Base-by-base conservation (phyloP, 768 basidiomycete genomes). In the Cystofilobasidium bisporidii region DNA sequence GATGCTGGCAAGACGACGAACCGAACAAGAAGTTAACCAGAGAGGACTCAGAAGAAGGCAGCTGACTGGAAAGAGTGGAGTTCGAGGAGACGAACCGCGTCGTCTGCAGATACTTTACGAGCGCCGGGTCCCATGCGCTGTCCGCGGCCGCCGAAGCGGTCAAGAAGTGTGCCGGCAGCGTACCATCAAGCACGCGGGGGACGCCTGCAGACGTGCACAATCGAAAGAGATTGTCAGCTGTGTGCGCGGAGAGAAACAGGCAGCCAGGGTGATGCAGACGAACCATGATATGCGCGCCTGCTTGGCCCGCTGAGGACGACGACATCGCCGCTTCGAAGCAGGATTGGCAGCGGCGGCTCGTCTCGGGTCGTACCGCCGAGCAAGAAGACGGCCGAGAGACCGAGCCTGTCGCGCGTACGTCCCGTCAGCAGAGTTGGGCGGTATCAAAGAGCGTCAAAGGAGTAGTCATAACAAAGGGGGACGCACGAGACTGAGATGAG, bases 231-330 rank as follows among this genome's bases (percentile, higher is more conserved):
- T 56, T 24, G 33, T 28, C 22, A 30, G 28, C 17, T 22, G 22
- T 1, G 36, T 26, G n/a, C 0, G 15, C 0, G 12, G 40, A 43
- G 36, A 36, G 36, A 12, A 36, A 36, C 36, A 5, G 36, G 36
- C 6, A 36, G 36, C 5, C 41, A 59, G n/a, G 20, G 24, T 28
- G 4, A 56, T 48, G 1, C 1, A 50, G 33, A 22, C 83, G n/a
- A 30, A 87, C 93, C 94, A 72, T 99, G 94, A 75, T 89, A 98
- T n/a, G 87, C 88, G 43, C 91, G 80, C 64, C 93, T 82, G 72
- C 91, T 80, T 12, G 86, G 86, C 0, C 96, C 94, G 0, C 89
- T 88, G 92, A 99, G 96, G 73, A 97, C 85, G 26, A 96, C 80
- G 1, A 87, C 84, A 74, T 99, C 96, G 3, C 94, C 94, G 0